Conservation (phyloP, 305 asterid species). For the Plantago coronopus region DNA sequence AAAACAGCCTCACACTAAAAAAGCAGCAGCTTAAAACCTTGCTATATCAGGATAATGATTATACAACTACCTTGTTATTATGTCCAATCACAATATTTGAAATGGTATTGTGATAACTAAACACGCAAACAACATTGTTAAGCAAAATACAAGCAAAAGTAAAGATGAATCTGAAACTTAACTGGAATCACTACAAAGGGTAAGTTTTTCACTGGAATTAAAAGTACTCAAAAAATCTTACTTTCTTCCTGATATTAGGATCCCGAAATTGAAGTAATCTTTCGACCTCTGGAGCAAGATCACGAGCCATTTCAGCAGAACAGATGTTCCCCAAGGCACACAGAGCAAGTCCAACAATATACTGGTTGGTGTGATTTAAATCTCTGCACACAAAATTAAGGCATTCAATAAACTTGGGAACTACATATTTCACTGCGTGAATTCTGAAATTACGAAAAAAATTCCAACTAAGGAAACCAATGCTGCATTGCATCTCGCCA, state of each 20-base stretch:
- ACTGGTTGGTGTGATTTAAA: constrained; percentile 94
- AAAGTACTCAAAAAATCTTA: constrained; percentile 25
- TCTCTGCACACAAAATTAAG: constrained; percentile 73
- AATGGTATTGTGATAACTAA: not conserved
- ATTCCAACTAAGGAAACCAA: not conserved
- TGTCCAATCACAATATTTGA: too few relatives aligned
- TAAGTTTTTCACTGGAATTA: not conserved
- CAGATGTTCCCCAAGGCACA: constrained; percentile 96
- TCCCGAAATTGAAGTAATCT: constrained; percentile 90
- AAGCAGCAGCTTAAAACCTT: too few relatives aligned
- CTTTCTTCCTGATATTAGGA: constrained; percentile 96
- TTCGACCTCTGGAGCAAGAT: constrained; percentile 98
- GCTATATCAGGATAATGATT: too few relatives aligned
- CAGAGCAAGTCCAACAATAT: constrained; percentile 98
- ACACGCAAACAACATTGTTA: not conserved
- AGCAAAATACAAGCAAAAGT: constrained; percentile 4
- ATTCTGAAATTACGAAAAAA: not conserved
- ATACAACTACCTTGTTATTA: too few relatives aligned
- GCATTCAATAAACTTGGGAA: constrained; percentile 21
- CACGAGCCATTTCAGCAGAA: constrained; percentile 99
- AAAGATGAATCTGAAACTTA: constrained; percentile 4
- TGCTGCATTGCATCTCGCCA: too few relatives aligned
- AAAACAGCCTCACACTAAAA: too few relatives aligned
- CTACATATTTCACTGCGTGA: not conserved
- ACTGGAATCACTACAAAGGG: not conserved